A percentile compares a stretch with the other conserved stretches of the same genome.
These are phyloP conservation scores for Coelastrella sp. DNA, from an alignment of 139 green algal genomes.

Conservation along the genomic window DNA sequence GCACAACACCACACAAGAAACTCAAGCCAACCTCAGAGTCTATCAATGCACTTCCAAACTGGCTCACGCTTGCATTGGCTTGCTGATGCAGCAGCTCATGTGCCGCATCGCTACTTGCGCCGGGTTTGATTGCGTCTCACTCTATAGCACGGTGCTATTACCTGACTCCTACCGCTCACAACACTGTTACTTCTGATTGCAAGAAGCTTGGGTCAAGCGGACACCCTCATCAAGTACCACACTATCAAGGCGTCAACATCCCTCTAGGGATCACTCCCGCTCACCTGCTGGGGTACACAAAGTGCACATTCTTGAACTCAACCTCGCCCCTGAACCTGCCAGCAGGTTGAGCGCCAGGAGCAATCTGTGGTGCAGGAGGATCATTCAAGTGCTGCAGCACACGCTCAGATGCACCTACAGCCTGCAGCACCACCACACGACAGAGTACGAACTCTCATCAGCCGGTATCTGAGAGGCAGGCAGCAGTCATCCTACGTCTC, in stretches of 20 bases:
- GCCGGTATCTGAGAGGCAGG: too few species aligned
- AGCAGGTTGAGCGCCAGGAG: constrained; percentile 25
- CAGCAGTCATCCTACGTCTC: too few species aligned
- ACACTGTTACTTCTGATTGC: background rate
- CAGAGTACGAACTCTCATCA: background rate
- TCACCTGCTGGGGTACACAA: constrained; percentile 50
- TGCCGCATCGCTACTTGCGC: background rate
- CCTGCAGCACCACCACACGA: constrained; percentile 46
- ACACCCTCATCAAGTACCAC: too few species aligned
- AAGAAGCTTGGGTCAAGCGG: background rate
- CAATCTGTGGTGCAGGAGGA: constrained; percentile 72
- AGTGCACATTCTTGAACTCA: constrained; percentile 70
- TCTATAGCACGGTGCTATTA: background rate
- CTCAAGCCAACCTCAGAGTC: background rate
- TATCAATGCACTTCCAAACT: background rate
- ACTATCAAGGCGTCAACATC: too few species aligned
- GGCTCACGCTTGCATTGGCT: too few species aligned
- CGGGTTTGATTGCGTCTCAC: too few species aligned
- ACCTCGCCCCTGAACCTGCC: constrained; percentile 64
- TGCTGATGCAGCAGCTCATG: too few species aligned
- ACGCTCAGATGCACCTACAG: constrained; percentile 78
- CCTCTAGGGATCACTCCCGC: background rate
- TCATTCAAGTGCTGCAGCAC: constrained; percentile 77
- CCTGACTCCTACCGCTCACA: too few species aligned
- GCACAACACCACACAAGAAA: background rate